These are phyloP conservation scores for Borealophlyctis nickersoniae DNA, from an alignment of 192 early-diverging fungal species.

Conservation along the genomic window DNA sequence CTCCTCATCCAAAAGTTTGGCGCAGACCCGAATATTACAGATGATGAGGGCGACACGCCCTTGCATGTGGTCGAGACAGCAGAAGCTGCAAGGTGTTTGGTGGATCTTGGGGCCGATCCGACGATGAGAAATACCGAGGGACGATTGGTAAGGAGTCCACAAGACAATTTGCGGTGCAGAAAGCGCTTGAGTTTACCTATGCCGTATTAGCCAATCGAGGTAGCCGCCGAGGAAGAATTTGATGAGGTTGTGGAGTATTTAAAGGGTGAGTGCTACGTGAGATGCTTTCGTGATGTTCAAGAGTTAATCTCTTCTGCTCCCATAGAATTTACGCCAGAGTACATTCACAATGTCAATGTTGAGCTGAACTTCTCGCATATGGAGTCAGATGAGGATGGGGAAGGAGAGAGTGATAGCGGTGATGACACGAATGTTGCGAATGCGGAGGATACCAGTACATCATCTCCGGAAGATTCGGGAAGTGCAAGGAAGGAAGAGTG, in stretches of 20 bases:
- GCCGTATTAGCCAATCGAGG: constrained; percentile 7
- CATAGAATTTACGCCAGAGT: not conserved
- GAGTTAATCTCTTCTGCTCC: not conserved
- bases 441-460: not conserved
- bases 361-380: not conserved
- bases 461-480: too few relatives aligned
- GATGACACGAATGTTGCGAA: not conserved
- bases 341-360: not conserved
- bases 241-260: constrained; percentile 28
- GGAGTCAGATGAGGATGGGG: not conserved
- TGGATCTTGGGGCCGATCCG: constrained; percentile 70
- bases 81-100: constrained; percentile 62
- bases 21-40: constrained; percentile 68
- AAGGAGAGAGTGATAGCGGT: not conserved
- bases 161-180: not conserved
- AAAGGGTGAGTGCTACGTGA: not conserved
- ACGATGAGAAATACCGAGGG: constrained; percentile 61
- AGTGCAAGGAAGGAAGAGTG: too few relatives aligned
- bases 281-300: not conserved
- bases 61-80: constrained; percentile 71
- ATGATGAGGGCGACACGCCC: constrained; percentile 80
- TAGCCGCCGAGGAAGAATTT: constrained; percentile 21
- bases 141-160: constrained; percentile 6
- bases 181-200: not conserved
- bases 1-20: constrained; percentile 58